Base-by-base conservation (phyloP, 1,284 basidiomycete genomes). In the Cryptococcus wingfieldii region DNA sequence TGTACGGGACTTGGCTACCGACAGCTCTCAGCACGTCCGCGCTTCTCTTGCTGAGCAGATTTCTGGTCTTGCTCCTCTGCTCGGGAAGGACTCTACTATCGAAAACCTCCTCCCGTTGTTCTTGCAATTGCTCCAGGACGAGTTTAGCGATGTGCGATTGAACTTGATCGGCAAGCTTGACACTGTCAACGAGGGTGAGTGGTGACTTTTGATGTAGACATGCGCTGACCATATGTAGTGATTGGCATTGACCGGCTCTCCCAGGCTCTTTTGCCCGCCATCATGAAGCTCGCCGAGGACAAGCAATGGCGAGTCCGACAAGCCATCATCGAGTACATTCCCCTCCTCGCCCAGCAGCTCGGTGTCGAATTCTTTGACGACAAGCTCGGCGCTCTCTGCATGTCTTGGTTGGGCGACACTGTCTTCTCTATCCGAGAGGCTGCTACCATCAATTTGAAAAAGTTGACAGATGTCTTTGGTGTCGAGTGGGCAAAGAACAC, bases 231-330 rank as follows among this genome's bases (percentile, higher is more conserved):
- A 27, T 34, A 5, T 7, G n/a, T 18, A 92, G 96, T 98, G 39
- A 98, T 99, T 64, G 96, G 97, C 47, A 97, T 98, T 69, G 92
- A 98, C 59, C 83, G 94, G 19, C 81, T 99, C 47, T 94, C 93
- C 5, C 93, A 97, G 71, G 96, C 92, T 59, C 85, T 99, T 39
- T 83, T 99, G 23, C 96, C 96, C 8, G 96, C 96, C 37, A 98
- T 99, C 66, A 90, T 98, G 66, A 91, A 98, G 75, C 81, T 99
- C 46, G 95, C 96, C 25, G 96, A 98, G 78, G 96, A 99, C 82
- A 99, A 98, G 79, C 97, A 97, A 66, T 99, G 96, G 96, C 88
- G 96, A 50, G 96, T 99, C 43, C 88, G 96, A 66, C 96, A 99
- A 79, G 96, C 96, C 14, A 98, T 99, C 79, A 99, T 99, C 78